phyloP scores from a whole-genome alignment of 2,329 filamentous ascomycete species.

The Aspergillus sp. region DNA sequence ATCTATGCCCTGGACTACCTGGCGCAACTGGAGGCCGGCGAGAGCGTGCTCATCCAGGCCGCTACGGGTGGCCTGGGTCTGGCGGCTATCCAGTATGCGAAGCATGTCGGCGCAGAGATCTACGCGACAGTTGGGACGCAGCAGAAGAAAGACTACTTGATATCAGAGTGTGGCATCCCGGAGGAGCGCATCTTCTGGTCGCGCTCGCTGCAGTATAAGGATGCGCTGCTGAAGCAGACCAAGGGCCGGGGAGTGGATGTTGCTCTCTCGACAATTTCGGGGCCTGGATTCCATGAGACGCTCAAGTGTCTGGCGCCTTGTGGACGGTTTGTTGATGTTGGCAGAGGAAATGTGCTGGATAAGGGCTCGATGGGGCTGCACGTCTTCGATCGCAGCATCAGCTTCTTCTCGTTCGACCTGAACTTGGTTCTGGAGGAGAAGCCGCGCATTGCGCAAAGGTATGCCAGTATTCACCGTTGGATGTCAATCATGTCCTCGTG shows the following conservation, averaged over 20 bases:
- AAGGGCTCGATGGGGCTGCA: background rate
- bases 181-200: slow-evolving; percentile 14
- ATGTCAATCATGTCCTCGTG: too few relatives aligned
- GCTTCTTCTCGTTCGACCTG: background rate
- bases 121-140: slow-evolving; percentile 12
- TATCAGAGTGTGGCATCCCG: slow-evolving; percentile 17
- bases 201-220: slow-evolving; percentile 8
- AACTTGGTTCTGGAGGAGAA: background rate
- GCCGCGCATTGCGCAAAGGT: background rate
- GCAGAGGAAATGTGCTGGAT: slow-evolving; percentile 29
- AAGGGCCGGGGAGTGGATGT: slow-evolving; percentile 16
- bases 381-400: background rate
- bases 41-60: slow-evolving; percentile 20
- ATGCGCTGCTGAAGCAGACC: background rate
- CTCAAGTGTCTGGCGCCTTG: slow-evolving; percentile 27
- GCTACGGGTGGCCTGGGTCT: slow-evolving; percentile 15
- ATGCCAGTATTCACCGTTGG: background rate
- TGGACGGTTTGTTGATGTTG: slow-evolving; percentile 49
- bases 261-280: slow-evolving; percentile 18
- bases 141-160: slow-evolving; percentile 15
- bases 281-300: slow-evolving; percentile 12
- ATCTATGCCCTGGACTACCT: slow-evolving; percentile 18
- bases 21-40: slow-evolving; percentile 16
- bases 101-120: slow-evolving; percentile 13
- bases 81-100: slow-evolving; percentile 16